These are phyloP conservation scores for Entomortierella chlamydospora DNA, from an alignment of 192 early-diverging fungal genomes.

Conservation along the genomic window DNA sequence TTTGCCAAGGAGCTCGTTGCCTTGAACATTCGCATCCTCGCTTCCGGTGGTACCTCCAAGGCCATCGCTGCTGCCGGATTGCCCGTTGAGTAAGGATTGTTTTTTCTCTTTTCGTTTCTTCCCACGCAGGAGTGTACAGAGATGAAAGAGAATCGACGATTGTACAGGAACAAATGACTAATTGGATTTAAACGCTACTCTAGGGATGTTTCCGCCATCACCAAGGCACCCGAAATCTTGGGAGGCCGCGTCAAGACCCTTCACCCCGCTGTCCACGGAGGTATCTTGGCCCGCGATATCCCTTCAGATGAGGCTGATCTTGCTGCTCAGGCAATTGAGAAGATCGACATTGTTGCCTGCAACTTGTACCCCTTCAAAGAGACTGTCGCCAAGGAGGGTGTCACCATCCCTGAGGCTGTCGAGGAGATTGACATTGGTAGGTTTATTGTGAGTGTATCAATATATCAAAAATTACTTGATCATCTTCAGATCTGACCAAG, in stretches of 20 bases:
- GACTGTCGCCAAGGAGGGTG: conserved; percentile 88
- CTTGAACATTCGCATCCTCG: conserved; percentile 86
- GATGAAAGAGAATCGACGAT: conserved; percentile 16
- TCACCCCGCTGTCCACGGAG: conserved; percentile 98
- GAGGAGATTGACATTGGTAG: conserved; percentile 98
- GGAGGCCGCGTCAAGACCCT: conserved; percentile 99
- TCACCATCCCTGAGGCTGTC: conserved; percentile 94
- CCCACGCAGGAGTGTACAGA: not conserved
- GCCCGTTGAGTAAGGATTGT: conserved; percentile 83
- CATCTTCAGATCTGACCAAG: conserved; percentile 39
- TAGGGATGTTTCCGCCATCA: conserved; percentile 97
- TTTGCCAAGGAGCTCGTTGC: conserved; percentile 85
- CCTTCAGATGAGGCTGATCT: conserved; percentile 89
- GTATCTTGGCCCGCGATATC: conserved; percentile 92
- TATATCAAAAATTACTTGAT: not conserved
- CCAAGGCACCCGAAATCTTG: conserved; percentile 98
- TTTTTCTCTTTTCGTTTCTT: not conserved
- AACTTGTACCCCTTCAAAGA: conserved; percentile 99
- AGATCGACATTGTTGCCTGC: conserved; percentile 96
- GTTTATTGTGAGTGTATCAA: not conserved
- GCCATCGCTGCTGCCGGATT: conserved; percentile 90
- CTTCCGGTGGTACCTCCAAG: conserved; percentile 96
- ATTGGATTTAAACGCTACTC: not conserved
- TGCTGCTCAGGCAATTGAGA: conserved; percentile 84
- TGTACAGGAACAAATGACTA: conserved; percentile 1